Percentiles rank a stretch among this genome's conserved stretches.
phyloP scores from a whole-genome alignment of 352 stramenopile species.

The Globisporangium spiculum region DNA sequence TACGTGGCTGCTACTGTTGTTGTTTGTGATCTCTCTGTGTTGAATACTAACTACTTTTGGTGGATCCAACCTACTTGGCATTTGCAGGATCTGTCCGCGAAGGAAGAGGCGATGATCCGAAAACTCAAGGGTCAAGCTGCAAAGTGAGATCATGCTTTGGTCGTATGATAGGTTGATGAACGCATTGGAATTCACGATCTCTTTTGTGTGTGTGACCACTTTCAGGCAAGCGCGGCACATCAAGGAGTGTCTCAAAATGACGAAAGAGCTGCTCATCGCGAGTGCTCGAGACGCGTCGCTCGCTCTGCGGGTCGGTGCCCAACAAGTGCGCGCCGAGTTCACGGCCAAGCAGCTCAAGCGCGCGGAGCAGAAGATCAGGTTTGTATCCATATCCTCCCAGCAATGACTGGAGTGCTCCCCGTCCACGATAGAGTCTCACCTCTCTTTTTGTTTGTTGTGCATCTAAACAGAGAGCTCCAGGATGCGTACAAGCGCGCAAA shows the following conservation, averaged over 20 bases:
- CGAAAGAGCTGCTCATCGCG: constrained; percentile 42
- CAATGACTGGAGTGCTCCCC: too few species aligned
- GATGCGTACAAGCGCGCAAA: constrained; percentile 65
- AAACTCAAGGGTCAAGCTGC: constrained; percentile 69
- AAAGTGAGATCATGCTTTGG: constrained; percentile 41
- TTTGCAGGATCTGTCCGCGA: constrained; percentile 65
- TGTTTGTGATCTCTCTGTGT: background rate
- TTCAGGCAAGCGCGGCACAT: constrained; percentile 68
- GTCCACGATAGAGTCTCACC: background rate
- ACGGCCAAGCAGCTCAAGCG: constrained; percentile 57
- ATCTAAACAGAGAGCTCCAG: constrained; percentile 34
- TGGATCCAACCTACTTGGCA: background rate
- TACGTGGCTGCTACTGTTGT: constrained; percentile 17
- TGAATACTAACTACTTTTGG: background rate
- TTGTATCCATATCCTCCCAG: constrained; percentile 3
- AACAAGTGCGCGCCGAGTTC: constrained; percentile 70
- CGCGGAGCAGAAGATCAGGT: constrained; percentile 48
- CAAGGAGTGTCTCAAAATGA: constrained; percentile 52
- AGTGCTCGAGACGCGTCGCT: constrained; percentile 56
- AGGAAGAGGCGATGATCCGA: constrained; percentile 68
- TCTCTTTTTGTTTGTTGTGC: constrained; percentile 4
- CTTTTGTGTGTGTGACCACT: constrained; percentile 3
- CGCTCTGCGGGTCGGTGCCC: constrained; percentile 50
- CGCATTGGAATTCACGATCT: background rate
- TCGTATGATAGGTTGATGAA: background rate